A percentile compares a stretch with the other conserved stretches of the same genome.
phyloP scores from a whole-genome alignment of 2,329 filamentous ascomycete species.

The Cercospora zeina region DNA sequence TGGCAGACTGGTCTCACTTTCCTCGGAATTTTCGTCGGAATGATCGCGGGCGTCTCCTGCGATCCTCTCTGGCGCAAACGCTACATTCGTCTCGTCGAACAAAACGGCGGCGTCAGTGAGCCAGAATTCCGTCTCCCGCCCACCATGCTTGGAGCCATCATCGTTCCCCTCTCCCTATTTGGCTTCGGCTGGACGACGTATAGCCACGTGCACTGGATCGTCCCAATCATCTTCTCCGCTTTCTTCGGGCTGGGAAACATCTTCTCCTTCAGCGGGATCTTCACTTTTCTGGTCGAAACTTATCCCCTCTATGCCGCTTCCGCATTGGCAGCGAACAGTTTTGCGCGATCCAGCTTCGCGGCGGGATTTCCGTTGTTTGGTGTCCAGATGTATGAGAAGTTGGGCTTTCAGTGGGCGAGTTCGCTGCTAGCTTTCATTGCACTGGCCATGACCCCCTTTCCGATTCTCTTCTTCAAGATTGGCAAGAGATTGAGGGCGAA shows the following conservation, averaged over 20 bases:
- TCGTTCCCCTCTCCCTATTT: constrained; percentile 81
- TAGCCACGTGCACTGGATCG: constrained; percentile 37
- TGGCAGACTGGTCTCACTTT: constrained; percentile 82
- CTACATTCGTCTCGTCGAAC: constrained; percentile 55
- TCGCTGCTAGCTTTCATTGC: constrained; percentile 41
- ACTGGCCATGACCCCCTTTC: constrained; percentile 12
- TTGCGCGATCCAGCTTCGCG: constrained; percentile 46
- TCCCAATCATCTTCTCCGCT: constrained; percentile 52
- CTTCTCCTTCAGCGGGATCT: constrained; percentile 29
- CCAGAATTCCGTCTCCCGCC: constrained; percentile 84
- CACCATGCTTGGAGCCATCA: constrained; percentile 63
- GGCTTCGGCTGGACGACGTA: constrained; percentile 32
- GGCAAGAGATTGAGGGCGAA: constrained; percentile 11
- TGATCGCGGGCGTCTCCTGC: constrained; percentile 62
- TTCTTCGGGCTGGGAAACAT: constrained; percentile 50
- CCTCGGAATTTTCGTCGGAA: constrained; percentile 66
- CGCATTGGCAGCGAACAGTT: constrained; percentile 54
- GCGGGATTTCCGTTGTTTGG: constrained; percentile 47
- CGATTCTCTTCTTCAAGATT: constrained; percentile 9
- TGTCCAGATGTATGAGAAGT: constrained; percentile 51
- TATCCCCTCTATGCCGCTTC: constrained; percentile 54
- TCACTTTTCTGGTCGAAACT: constrained; percentile 29
- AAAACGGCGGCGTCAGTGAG: constrained; percentile 64
- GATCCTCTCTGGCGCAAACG: constrained; percentile 67
- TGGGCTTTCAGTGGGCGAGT: constrained; percentile 55